Evolutionary conservation across 2,329 filamentous ascomycete genomes (phyloP).

Genomic region (Pseudogymnoascus sp.): DNA sequence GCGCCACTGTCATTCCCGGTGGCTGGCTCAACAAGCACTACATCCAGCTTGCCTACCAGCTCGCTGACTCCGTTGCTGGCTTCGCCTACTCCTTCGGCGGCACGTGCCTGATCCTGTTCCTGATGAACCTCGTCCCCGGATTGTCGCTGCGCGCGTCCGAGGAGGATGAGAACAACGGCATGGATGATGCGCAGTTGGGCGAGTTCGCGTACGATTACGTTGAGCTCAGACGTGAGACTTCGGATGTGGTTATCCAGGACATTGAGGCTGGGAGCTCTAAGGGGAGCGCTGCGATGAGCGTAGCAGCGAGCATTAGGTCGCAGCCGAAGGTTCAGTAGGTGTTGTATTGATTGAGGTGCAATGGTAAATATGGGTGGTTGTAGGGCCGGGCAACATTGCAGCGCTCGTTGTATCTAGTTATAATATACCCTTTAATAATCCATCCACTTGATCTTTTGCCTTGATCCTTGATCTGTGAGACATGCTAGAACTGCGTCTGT

Average conservation of each 20-base stretch:
- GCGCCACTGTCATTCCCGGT: constrained; percentile 56
- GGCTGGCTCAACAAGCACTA: constrained; percentile 82
- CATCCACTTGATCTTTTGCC: neutral
- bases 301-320: neutral
- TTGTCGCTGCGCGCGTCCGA: constrained; percentile 65
- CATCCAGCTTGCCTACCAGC: constrained; percentile 74
- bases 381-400: neutral
- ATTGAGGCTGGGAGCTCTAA: neutral
- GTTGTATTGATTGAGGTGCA: neutral
- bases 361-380: neutral
- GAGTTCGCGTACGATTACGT: constrained; percentile 89
- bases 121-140: constrained; percentile 72
- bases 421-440: neutral
- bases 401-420: neutral
- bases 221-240: neutral
- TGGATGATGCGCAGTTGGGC: constrained; percentile 84
- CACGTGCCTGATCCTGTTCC: constrained; percentile 69
- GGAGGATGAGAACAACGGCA: constrained; percentile 74
- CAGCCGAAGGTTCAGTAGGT: neutral
- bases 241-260: neutral
- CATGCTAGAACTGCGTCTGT: neutral
- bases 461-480: neutral
- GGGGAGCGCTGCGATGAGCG: neutral
- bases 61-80: constrained; percentile 71
- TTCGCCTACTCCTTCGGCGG: constrained; percentile 70